Evolutionary conservation across 176 grass and related monocot genomes (phyloP).

Genomic region (Pontederia crassipes): DNA sequence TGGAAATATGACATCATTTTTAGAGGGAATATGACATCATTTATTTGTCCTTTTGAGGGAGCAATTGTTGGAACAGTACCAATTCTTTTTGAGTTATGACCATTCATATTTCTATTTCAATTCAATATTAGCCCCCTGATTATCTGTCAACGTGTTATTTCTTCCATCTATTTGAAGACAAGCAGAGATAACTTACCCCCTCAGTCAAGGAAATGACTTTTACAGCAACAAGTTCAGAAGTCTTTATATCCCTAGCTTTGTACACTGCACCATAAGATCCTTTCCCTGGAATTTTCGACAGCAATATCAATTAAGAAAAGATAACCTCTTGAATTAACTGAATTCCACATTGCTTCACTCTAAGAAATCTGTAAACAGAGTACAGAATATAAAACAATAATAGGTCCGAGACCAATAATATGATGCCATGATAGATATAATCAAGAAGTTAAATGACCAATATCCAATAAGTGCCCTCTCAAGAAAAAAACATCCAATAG

Average conservation of each 20-base stretch:
- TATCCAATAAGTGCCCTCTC: too few relatives aligned
- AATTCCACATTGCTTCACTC: neutral
- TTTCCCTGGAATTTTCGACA: constrained; percentile 54
- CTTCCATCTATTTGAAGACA: neutral
- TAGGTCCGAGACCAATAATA: neutral
- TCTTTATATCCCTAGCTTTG: constrained; percentile 95
- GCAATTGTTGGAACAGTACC: too few relatives aligned
- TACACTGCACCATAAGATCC: constrained; percentile 99
- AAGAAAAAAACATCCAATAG: too few relatives aligned
- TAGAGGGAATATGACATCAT: too few relatives aligned
- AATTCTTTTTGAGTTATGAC: too few relatives aligned
- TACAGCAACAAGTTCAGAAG: constrained; percentile 92
- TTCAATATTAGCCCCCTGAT: too few relatives aligned
- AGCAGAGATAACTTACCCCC: constrained; percentile 48
- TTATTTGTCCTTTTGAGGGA: too few relatives aligned
- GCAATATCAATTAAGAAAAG: constrained; percentile 9
- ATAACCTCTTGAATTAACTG: neutral
- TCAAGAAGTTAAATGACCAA: too few relatives aligned
- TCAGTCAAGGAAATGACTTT: constrained; percentile 98
- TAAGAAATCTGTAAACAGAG: constrained; percentile 12
- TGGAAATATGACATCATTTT: too few relatives aligned
- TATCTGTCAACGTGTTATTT: too few relatives aligned
- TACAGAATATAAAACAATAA: neutral
- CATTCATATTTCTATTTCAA: too few relatives aligned
- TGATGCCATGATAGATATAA: too few relatives aligned